phyloP scores from a whole-genome alignment of 306 rosid species.

The Purshia tridentata region DNA sequence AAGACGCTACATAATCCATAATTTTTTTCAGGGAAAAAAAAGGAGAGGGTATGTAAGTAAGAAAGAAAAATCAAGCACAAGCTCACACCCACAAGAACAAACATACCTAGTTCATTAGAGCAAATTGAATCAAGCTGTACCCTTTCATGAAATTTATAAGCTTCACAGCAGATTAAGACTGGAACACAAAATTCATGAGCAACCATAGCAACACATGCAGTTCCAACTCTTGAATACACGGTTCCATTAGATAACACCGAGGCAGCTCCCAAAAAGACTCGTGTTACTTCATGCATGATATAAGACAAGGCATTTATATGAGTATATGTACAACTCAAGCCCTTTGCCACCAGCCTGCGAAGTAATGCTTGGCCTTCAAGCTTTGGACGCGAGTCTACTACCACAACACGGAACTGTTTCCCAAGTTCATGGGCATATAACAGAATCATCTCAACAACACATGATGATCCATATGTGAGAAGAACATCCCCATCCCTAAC shows the following conservation, averaged over 20 bases:
- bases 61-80: constrained; percentile 4
- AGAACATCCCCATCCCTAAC: constrained; percentile 83
- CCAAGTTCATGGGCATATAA: constrained; percentile 71
- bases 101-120: constrained; percentile 77
- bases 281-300: constrained; percentile 80
- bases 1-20: constrained; percentile 16
- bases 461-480: constrained; percentile 72
- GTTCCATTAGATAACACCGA: constrained; percentile 77
- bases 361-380: constrained; percentile 80
- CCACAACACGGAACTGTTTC: constrained; percentile 72
- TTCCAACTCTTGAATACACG: constrained; percentile 87
- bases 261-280: constrained; percentile 81
- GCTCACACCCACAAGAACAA: constrained; percentile 17
- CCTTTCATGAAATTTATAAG: constrained; percentile 92
- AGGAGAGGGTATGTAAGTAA: neutral
- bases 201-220: constrained; percentile 89
- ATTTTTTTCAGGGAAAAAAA: constrained; percentile 10
- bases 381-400: constrained; percentile 89
- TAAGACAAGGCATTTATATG: constrained; percentile 80
- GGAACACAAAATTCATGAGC: constrained; percentile 82
- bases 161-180: constrained; percentile 87
- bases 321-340: constrained; percentile 78
- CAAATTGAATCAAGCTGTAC: constrained; percentile 94
- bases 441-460: constrained; percentile 74
- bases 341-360: constrained; percentile 60